phyloP scores from a whole-genome alignment of 2,329 filamentous ascomycete genomes.

The Zymoseptoria pseudotritici region DNA sequence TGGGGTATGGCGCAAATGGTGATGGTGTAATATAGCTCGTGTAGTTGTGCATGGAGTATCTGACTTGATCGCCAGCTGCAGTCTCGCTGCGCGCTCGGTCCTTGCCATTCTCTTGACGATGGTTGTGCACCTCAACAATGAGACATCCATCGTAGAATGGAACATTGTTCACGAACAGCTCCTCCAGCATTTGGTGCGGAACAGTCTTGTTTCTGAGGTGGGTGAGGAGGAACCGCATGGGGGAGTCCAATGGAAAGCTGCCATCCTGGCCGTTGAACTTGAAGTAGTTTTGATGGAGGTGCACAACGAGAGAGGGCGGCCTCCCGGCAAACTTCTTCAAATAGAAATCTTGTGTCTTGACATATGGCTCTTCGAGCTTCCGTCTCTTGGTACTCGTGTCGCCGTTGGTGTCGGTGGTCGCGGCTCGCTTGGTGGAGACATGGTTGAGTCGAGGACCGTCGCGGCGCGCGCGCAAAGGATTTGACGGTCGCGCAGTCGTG shows the following conservation, averaged over 20 bases:
- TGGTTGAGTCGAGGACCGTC: constrained; percentile 33
- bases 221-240: constrained; percentile 75
- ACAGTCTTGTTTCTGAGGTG: constrained; percentile 70
- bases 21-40: constrained; percentile 87
- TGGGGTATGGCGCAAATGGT: constrained; percentile 66
- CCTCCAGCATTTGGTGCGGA: constrained; percentile 80
- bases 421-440: constrained; percentile 21
- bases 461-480: constrained; percentile 36
- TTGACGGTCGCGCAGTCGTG: constrained; percentile 28
- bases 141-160: constrained; percentile 89
- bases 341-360: constrained; percentile 68
- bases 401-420: constrained; percentile 22
- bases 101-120: constrained; percentile 57
- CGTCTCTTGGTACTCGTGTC: constrained; percentile 21
- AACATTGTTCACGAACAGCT: constrained; percentile 64
- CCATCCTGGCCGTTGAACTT: constrained; percentile 90
- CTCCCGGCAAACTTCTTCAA: constrained; percentile 68
- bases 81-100: constrained; percentile 33
- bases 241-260: constrained; percentile 84
- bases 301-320: constrained; percentile 76
- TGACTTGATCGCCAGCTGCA: constrained; percentile 50
- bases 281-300: constrained; percentile 79
- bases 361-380: constrained; percentile 35
- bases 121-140: constrained; percentile 89
- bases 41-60: constrained; percentile 87